Percentiles rank a stretch among this genome's conserved stretches.
These are phyloP conservation scores for Salisapilia sapeloensis DNA, from an alignment of 352 stramenopile species.

Conservation along the genomic window DNA sequence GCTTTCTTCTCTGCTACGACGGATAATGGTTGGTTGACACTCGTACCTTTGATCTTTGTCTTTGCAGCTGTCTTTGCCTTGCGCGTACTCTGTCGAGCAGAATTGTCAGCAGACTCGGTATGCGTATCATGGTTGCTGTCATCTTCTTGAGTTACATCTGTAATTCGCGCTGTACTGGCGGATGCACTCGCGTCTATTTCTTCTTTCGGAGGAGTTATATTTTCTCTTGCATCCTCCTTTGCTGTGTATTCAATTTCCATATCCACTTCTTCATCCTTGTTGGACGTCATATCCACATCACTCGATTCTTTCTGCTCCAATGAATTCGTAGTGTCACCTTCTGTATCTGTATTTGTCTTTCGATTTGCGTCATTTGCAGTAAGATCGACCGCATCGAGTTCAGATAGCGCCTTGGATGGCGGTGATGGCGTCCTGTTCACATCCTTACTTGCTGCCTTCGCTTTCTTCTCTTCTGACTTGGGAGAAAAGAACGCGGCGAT, in stretches of 20 bases:
- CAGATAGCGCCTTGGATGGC: not conserved
- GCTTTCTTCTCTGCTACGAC: not conserved
- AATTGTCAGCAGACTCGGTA: slow-evolving; percentile 4
- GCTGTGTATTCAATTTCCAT: not conserved
- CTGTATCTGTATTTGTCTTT: no score
- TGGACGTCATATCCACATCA: not conserved
- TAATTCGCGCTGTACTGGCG: slow-evolving; percentile 2
- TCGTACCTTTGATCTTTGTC: not conserved
- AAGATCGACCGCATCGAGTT: not conserved
- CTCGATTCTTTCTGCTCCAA: no score
- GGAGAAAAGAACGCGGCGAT: slow-evolving; percentile 74
- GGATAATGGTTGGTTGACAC: not conserved
- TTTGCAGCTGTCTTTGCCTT: not conserved
- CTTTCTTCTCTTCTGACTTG: slow-evolving; percentile 3
- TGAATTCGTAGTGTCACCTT: no score
- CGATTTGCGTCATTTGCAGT: no score
- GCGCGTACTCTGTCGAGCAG: not conserved
- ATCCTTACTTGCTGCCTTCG: slow-evolving; percentile 1
- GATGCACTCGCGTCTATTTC: slow-evolving; percentile 1
- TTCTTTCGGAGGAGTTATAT: not conserved
- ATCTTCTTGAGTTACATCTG: slow-evolving; percentile 8
- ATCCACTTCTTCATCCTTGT: not conserved
- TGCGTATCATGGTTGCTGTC: slow-evolving; percentile 11
- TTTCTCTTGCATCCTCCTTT: slow-evolving; percentile 2
- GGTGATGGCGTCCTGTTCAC: slow-evolving; percentile 6